Percentiles rank a stretch among this genome's conserved stretches.
Evolutionary conservation across 2,329 filamentous ascomycete species (phyloP).

Genomic region (Blumeriella jaapii): DNA sequence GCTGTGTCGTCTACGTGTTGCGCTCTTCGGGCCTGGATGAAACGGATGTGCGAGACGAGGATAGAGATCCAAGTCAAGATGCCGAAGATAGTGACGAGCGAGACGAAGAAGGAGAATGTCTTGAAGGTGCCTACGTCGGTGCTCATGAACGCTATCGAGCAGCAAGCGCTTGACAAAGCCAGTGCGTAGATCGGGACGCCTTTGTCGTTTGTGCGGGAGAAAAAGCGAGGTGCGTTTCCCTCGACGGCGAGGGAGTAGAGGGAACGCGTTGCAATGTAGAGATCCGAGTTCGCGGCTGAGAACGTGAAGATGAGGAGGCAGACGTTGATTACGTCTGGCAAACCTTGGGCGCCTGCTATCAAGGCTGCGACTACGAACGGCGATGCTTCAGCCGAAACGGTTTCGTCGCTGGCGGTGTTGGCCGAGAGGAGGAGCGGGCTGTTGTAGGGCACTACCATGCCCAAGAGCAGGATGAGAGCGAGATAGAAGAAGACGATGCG

Average conservation of each 20-base stretch:
- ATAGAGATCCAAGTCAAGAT: constrained; percentile 27
- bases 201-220: constrained; percentile 44
- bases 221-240: constrained; percentile 52
- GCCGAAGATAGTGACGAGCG: constrained; percentile 40
- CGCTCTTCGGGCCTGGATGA: constrained; percentile 49
- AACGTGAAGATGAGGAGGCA: constrained; percentile 57
- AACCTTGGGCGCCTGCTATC: constrained; percentile 47
- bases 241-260: constrained; percentile 57
- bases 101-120: constrained; percentile 63
- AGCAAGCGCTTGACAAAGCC: constrained; percentile 38
- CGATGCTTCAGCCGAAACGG: constrained; percentile 41
- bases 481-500: constrained; percentile 54
- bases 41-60: constrained; percentile 57
- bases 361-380: constrained; percentile 48
- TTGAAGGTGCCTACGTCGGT: constrained; percentile 44
- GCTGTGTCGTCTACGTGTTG: constrained; percentile 45
- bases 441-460: constrained; percentile 52
- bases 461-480: constrained; percentile 47
- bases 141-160: constrained; percentile 57
- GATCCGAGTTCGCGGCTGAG: constrained; percentile 47
- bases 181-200: constrained; percentile 39
- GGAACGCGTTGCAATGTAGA: constrained; percentile 60
- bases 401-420: constrained; percentile 31
- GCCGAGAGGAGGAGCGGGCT: constrained; percentile 43
- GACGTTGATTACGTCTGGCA: constrained; percentile 58